phyloP scores from a whole-genome alignment of 768 basidiomycete genomes.

The Pisolithus orientalis region DNA sequence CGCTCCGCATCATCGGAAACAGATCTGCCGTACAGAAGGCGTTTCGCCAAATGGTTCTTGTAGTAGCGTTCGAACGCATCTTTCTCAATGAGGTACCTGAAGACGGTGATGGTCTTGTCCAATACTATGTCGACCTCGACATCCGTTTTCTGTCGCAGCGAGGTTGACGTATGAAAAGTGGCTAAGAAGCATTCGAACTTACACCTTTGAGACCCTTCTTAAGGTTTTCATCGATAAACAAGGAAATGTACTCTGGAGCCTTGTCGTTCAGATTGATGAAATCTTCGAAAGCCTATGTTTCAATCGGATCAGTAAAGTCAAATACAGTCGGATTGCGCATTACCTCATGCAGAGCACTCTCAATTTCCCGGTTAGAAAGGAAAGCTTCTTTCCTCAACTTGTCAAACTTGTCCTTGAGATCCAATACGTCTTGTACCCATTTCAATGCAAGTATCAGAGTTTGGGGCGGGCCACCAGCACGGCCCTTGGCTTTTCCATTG shows the following conservation, averaged over 20 bases:
- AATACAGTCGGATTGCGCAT: slow-evolving; percentile 3
- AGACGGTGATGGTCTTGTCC: slow-evolving; percentile 94
- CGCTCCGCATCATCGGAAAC: slow-evolving; percentile 97
- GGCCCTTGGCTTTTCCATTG: slow-evolving; percentile 51
- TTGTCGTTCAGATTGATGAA: slow-evolving; percentile 88
- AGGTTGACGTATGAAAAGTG: not conserved
- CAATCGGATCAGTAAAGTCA: slow-evolving; percentile 1
- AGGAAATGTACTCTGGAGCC: slow-evolving; percentile 89
- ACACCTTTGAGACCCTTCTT: slow-evolving; percentile 94
- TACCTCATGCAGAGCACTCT: slow-evolving; percentile 83
- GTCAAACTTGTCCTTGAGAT: slow-evolving; percentile 91
- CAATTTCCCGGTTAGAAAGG: slow-evolving; percentile 64
- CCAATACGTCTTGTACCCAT: slow-evolving; percentile 91
- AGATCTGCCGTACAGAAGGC: slow-evolving; percentile 78
- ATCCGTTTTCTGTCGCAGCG: slow-evolving; percentile 75
- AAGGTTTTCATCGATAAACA: slow-evolving; percentile 95
- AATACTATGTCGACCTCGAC: slow-evolving; percentile 82
- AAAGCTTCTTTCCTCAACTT: slow-evolving; percentile 66
- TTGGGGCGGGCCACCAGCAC: slow-evolving; percentile 31
- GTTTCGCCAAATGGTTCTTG: slow-evolving; percentile 91
- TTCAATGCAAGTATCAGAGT: slow-evolving; percentile 61
- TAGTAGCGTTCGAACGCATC: slow-evolving; percentile 98
- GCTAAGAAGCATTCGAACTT: slow-evolving; percentile 25
- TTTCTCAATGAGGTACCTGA: slow-evolving; percentile 91
- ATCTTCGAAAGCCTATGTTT: slow-evolving; percentile 75